Base-by-base conservation (phyloP, 768 basidiomycete species). In the Lactifluus volemus region DNA sequence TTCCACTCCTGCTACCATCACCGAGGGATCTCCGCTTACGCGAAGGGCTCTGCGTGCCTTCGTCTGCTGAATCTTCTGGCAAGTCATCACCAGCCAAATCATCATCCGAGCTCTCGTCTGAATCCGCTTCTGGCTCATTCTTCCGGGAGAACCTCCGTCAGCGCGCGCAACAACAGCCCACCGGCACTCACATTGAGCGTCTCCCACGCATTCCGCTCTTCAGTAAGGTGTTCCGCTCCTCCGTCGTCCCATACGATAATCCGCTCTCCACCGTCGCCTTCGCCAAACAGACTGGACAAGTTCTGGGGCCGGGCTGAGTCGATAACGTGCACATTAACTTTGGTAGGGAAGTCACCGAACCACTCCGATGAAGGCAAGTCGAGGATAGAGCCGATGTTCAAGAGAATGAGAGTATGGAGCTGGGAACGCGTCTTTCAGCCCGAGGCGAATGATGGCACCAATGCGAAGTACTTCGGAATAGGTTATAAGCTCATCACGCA, bases 221-320 rank as follows among this genome's bases (percentile, higher is more conserved):
- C 82, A 41, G 76, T 75, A 67, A 96, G 76, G 59, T 78, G 78
- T 58, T 85, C 84, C 2, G 84, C 86, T 17, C 83, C 85, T 4
- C 92, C 92, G 68, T 96, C 94, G 64, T 94, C 92, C 97, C 97
- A 99, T 0, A 98, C 79, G 34, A 96, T 76, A 19, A 98, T 84
- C 54, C 87, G 78, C 63, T 88, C 84, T 12, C 80, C 81, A 54
- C 81, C 81, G 66, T 83, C 79, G 29, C 84, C 84, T 47, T 77
- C 79, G 52, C 81, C 83, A 71, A 96, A 98, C 21, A 98, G 75
- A 75, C 86, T 97, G 47, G 84, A 79, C 68, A 98, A 77, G 73
- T 94, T 93, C 69, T 89, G 84, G 17, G 97, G 97, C 54, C 97
- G 82, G 19, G 86, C 83, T 3, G 96, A 92, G 73, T 99, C 97